Evolutionary conservation across 1,284 basidiomycete genomes (phyloP).

Genomic region (Mycena citricolor): DNA sequence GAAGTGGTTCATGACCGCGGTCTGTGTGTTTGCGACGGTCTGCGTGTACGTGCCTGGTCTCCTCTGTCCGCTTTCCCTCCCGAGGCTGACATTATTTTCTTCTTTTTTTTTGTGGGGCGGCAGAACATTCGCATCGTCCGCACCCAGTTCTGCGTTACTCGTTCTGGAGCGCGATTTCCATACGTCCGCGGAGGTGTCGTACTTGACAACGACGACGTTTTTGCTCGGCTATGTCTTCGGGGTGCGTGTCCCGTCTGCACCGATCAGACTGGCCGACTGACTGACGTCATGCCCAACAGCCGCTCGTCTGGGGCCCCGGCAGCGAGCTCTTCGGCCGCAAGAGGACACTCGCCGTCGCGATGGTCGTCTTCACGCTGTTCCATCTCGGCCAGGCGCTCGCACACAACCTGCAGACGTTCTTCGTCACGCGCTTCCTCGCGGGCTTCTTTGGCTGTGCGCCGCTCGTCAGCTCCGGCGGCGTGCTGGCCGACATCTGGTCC

Average conservation of each 20-base stretch:
- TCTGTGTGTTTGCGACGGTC: conserved; percentile 47
- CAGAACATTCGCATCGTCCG: conserved; percentile 59
- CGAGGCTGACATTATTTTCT: not conserved
- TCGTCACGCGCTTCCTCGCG: conserved; percentile 64
- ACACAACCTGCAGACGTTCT: conserved; percentile 58
- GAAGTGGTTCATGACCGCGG: conserved; percentile 47
- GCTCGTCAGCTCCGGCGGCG: conserved; percentile 60
- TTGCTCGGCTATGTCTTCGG: conserved; percentile 59
- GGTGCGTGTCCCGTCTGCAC: conserved; percentile 28
- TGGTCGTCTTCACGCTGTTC: conserved; percentile 54
- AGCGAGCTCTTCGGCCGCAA: conserved; percentile 64
- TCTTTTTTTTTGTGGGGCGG: conserved; percentile 9
- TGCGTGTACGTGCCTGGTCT: conserved; percentile 43
- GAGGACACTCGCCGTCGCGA: conserved; percentile 51
- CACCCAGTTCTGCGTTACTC: conserved; percentile 46
- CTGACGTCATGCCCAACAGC: too few relatives aligned
- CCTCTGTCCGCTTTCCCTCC: too few relatives aligned
- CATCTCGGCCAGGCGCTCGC: conserved; percentile 64
- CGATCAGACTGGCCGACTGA: too few relatives aligned
- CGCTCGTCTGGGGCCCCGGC: conserved; percentile 47
- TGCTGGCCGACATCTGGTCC: conserved; percentile 68
- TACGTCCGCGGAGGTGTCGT: conserved; percentile 42
- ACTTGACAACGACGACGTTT: conserved; percentile 53
- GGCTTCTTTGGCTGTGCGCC: conserved; percentile 70
- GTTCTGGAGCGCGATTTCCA: conserved; percentile 43